A percentile compares a stretch with the other conserved stretches of the same genome.
phyloP scores from a whole-genome alignment of 129 eudicot genomes.

The Flaveria sonorensis region DNA sequence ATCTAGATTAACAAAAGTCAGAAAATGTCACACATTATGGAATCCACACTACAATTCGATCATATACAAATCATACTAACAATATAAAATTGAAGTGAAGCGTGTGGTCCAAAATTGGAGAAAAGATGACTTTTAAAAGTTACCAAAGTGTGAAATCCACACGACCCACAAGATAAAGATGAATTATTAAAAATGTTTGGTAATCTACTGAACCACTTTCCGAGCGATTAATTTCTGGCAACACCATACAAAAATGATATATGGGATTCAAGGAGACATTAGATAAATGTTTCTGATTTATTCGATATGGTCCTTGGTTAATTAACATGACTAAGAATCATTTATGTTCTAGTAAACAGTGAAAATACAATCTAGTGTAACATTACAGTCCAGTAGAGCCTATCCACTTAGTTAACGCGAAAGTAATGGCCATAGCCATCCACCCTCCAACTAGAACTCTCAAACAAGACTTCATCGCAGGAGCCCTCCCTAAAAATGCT shows the following conservation, averaged over 20 bases:
- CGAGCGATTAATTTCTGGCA: conserved; percentile 1
- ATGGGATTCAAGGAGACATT: not conserved
- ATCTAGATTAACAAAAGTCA: not conserved
- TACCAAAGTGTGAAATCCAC: conserved; percentile 29
- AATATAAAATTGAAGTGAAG: conserved; percentile 17
- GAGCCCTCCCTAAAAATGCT: conserved; percentile 38
- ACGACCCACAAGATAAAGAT: conserved; percentile 19
- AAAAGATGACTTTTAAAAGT: not conserved
- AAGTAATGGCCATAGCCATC: conserved; percentile 45
- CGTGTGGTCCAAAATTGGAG: conserved; percentile 9
- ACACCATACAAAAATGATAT: not conserved
- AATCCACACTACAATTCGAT: conserved; percentile 27
- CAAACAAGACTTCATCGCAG: conserved; percentile 33
- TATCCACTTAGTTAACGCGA: conserved; percentile 32
- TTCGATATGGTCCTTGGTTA: not conserved
- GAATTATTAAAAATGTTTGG: not conserved
- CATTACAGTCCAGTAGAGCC: conserved; percentile 37
- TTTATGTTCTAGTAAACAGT: not conserved
- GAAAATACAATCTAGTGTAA: conserved; percentile 15
- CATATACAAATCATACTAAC: not conserved
- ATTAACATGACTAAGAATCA: not conserved
- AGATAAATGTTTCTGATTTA: not conserved
- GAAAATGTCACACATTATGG: conserved; percentile 7
- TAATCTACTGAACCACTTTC: conserved; percentile 15
- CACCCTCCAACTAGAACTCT: conserved; percentile 46